Evolutionary conservation across 306 rosid genomes (phyloP).

Genomic region (Vigna hirtella): DNA sequence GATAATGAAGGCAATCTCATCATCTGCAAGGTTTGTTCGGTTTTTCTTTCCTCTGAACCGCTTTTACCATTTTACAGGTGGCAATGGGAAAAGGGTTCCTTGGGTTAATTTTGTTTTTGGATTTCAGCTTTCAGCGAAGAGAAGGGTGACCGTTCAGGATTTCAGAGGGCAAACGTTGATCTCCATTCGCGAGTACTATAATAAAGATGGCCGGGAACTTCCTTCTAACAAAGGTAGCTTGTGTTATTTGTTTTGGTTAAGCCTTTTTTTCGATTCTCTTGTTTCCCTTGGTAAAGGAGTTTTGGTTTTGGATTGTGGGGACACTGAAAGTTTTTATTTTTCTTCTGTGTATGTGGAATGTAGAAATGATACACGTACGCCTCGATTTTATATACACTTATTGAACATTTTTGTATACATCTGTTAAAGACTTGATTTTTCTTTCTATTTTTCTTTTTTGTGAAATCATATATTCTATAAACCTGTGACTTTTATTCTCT

Average conservation of each 20-base stretch:
- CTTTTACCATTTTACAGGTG: background rate
- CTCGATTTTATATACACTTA: too few relatives aligned
- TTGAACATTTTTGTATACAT: too few relatives aligned
- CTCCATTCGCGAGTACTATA: conserved; percentile 75
- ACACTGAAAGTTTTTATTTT: conserved; percentile 4
- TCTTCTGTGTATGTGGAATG: background rate
- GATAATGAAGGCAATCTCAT: conserved; percentile 83
- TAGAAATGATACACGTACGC: too few relatives aligned
- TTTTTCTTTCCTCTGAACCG: background rate
- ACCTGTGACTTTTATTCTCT: too few relatives aligned
- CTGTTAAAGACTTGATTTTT: too few relatives aligned
- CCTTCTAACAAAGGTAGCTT: conserved; percentile 80
- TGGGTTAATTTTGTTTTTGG: background rate
- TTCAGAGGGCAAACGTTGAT: conserved; percentile 82
- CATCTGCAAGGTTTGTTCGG: conserved; percentile 69
- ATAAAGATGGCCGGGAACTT: conserved; percentile 78
- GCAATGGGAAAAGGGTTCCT: background rate
- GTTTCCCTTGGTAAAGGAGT: background rate
- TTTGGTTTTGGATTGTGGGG: conserved; percentile 10
- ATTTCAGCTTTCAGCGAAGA: conserved; percentile 74
- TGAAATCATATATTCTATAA: too few relatives aligned
- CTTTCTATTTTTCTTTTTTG: too few relatives aligned
- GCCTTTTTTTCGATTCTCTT: conserved; percentile 5
- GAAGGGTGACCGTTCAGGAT: conserved; percentile 85
- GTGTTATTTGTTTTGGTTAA: background rate